phyloP scores from a whole-genome alignment of 2,329 filamentous ascomycete species.

The Aspergillus ustus region DNA sequence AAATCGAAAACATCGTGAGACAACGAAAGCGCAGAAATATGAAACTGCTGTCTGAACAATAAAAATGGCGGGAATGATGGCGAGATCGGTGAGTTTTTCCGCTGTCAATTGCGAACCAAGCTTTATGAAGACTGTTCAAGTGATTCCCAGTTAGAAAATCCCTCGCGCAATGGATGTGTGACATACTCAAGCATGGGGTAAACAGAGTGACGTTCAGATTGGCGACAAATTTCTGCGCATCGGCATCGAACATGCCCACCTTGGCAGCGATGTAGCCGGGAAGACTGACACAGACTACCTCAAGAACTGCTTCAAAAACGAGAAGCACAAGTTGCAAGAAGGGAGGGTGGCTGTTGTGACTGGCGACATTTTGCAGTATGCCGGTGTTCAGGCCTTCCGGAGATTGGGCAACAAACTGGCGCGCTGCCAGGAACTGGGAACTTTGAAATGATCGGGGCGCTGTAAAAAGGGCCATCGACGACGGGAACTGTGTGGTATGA shows the following conservation, averaged over 20 bases:
- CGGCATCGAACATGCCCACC: slow-evolving; percentile 90
- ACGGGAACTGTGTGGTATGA: not conserved
- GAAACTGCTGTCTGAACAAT: slow-evolving; percentile 85
- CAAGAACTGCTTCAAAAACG: slow-evolving; percentile 92
- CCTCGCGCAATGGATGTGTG: slow-evolving; percentile 3
- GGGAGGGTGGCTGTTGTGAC: slow-evolving; percentile 51
- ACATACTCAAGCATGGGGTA: slow-evolving; percentile 90
- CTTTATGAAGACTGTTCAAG: slow-evolving; percentile 82
- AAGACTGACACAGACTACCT: slow-evolving; percentile 92
- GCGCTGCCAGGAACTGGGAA: slow-evolving; percentile 38
- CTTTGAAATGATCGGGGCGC: slow-evolving; percentile 54
- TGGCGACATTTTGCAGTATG: slow-evolving; percentile 27
- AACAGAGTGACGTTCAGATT: slow-evolving; percentile 97
- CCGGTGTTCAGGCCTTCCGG: slow-evolving; percentile 27
- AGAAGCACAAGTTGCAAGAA: slow-evolving; percentile 71
- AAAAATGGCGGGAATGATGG: slow-evolving; percentile 95
- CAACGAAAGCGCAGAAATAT: slow-evolving; percentile 72
- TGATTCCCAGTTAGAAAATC: not conserved
- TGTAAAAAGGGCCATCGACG: slow-evolving; percentile 51
- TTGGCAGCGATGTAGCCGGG: slow-evolving; percentile 92
- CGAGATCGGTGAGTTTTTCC: slow-evolving; percentile 85
- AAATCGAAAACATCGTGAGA: slow-evolving; percentile 79
- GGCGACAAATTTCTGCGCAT: slow-evolving; percentile 94
- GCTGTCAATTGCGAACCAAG: slow-evolving; percentile 91
- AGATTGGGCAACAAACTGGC: slow-evolving; percentile 29